Base-by-base conservation (phyloP, 1,139 yeast species). In the Blastobotrys proliferans region DNA sequence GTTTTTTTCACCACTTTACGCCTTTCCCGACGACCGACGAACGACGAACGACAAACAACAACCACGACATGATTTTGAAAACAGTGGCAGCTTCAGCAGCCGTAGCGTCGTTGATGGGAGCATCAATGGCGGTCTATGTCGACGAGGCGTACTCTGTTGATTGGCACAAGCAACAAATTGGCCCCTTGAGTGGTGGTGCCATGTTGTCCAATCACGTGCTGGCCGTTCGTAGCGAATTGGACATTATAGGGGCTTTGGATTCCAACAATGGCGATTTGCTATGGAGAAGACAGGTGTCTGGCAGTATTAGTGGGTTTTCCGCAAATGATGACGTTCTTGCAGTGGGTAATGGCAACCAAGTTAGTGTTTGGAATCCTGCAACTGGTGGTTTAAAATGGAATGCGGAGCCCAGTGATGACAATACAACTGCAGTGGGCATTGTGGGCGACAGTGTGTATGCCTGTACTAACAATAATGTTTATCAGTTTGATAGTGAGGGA, bases 61-160 rank as follows among this genome's bases (percentile, higher is more conserved):
- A n/a, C 26, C 11, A 24, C 11, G 11, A 9, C 17, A 36, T 36
- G 41, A 36, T 32, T 19, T 35, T 40, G 14, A 18, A 33, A 11
- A 30, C 20, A 16, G 25, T 37, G 10, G 8, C 37, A 22, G 20
- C 39, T 10, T 26, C 37, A 19, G 31, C 37, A 6, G 22, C 31
- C 3, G 14, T 11, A 4, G 37, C 37, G 6, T 26, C 20, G 37
- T 22, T 32, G 13, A 22, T 14, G 13, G 14, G 17, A 17, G 27
- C 37, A 6, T 40, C 37, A 6, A 9, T n/a, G 11, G 61, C 61
- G 4, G 60, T 60, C 22, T 61, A 45, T 38, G 46, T 49, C 8
- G 66, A 61, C 40, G 66, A 61, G 39, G 65, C 64, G 2, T 59
- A 48, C 42, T 51, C 46, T 10, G 53, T 55, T 8, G 66, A 61